A percentile compares a stretch with the other conserved stretches of the same genome.
Evolutionary conservation across 2,329 filamentous ascomycete genomes (phyloP).

Genomic region (Fusarium pilosicola): DNA sequence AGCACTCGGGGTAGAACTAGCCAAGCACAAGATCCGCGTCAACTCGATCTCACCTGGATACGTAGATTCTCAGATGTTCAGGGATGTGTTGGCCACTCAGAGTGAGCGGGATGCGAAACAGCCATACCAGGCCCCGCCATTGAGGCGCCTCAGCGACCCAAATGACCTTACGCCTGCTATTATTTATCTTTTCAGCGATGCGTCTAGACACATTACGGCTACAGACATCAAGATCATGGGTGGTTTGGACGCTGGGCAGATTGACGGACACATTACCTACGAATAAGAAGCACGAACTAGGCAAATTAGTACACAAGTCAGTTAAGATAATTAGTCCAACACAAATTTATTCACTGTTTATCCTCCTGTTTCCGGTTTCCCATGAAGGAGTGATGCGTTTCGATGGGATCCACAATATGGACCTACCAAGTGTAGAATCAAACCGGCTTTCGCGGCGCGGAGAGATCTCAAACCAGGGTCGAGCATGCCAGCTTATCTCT

Average conservation of each 20-base stretch:
- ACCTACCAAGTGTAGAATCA: background rate
- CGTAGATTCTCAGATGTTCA: slow-evolving; percentile 50
- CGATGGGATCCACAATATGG: background rate
- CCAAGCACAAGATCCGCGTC: slow-evolving; percentile 48
- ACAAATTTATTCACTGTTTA: rapidly evolving
- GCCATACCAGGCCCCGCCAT: slow-evolving; percentile 48
- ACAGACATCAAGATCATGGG: slow-evolving; percentile 56
- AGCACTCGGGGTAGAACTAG: slow-evolving; percentile 51
- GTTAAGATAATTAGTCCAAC: rapidly evolving
- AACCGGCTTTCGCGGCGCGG: too few relatives aligned
- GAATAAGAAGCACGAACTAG: background rate
- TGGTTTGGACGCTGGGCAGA: slow-evolving; percentile 42
- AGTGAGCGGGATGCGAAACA: slow-evolving; percentile 44
- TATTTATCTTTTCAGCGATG: slow-evolving; percentile 56
- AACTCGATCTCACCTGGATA: slow-evolving; percentile 53
- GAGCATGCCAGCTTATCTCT: background rate
- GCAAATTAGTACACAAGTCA: too few relatives aligned
- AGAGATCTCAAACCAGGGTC: too few relatives aligned
- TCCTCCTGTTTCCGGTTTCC: background rate
- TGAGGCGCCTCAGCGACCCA: slow-evolving; percentile 51
- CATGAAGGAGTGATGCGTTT: background rate
- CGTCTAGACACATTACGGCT: slow-evolving; percentile 53
- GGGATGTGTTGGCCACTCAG: slow-evolving; percentile 41
- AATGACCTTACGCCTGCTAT: slow-evolving; percentile 50
- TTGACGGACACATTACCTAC: background rate